Evolutionary conservation across 2,329 filamentous ascomycete species (phyloP), one percentile per base, ranked within the genome.

Genomic region (Epichloe festucae): DNA sequence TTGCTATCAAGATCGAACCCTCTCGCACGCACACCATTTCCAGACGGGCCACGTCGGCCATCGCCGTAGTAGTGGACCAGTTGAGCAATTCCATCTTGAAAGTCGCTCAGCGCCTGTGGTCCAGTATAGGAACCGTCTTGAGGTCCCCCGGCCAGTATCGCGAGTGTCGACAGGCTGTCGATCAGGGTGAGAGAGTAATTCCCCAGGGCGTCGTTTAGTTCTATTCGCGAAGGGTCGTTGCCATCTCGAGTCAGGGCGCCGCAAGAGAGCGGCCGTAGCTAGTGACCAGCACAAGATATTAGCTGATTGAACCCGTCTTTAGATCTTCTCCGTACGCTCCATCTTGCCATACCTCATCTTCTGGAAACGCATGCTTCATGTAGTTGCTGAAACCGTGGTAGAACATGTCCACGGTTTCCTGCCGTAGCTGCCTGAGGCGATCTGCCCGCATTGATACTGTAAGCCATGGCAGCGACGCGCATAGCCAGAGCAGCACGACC

Each of bases 381-480:
- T 98, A 98, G 67, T 91, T 95, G 70, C 90, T 83, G 72, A 84
- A 97, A 54, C 93, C 93, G 74, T 98, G 93, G 68, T 95, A 95
- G 73, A 97, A 97, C 77, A 97, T 89, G 59, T 87, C 77, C 53
- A 82, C 77, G 11, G 80, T 82, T 53, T 81, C 76, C 57, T 72
- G 73, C 50, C 81, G 75, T 60, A 84, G 66, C 59, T 75, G 70
- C 47, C 73, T 71, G 53, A 83, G 70, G 59, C 71, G 73, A 53
- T 71, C 71, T n/a, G 74, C 68, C 41, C 73, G 73, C 79, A 84
- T 83, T 38, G 76, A 73, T 49, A 57, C 57, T 19, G 60, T 62
- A 34, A 67, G 64, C 71, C 73, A 75, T 67, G 68, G 60, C 59
- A 73, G 60, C 55, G 68, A 52, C 49, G 56, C 54, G 54, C 61